These are phyloP conservation scores for Neoboletus subvelutipes DNA, from an alignment of 768 basidiomycete species.

Conservation along the genomic window DNA sequence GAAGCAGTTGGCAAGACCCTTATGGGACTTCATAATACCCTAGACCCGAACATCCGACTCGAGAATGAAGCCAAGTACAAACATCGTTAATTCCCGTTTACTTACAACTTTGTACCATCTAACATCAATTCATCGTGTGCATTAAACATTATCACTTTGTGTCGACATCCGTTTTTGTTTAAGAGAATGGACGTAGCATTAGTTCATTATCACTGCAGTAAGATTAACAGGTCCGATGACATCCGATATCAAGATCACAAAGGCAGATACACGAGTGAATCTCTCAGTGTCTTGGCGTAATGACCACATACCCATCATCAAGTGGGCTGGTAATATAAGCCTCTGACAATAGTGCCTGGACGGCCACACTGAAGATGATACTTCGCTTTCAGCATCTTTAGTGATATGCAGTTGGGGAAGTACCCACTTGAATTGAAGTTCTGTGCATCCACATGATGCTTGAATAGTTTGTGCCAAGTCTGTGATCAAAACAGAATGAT, in stretches of 20 bases:
- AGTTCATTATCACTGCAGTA: not conserved
- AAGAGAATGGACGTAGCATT: not conserved
- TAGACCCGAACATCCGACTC: constrained; percentile 80
- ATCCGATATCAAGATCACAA: not conserved
- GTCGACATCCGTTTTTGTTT: not conserved
- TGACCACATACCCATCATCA: constrained; percentile 28
- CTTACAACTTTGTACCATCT: constrained; percentile 22
- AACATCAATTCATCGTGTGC: constrained; percentile 17
- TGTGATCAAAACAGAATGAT: constrained; percentile 1
- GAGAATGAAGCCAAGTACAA: constrained; percentile 97
- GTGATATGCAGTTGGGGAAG: not conserved
- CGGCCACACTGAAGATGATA: constrained; percentile 12
- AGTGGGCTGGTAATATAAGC: constrained; percentile 33
- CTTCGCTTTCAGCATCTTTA: not conserved
- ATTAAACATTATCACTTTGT: constrained; percentile 3
- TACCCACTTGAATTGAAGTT: constrained; percentile 23
- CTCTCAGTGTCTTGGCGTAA: constrained; percentile 28
- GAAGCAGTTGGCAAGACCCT: constrained; percentile 96
- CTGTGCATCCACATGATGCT: constrained; percentile 14
- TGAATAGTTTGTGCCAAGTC: constrained; percentile 18
- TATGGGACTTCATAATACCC: constrained; percentile 87
- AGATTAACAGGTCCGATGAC: not conserved
- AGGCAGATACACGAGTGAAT: not conserved
- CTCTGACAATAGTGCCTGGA: constrained; percentile 25
- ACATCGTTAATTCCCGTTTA: constrained; percentile 47